These are phyloP conservation scores for Apophysomyces trapeziformis DNA, from an alignment of 371 early-diverging fungal genomes.

Conservation along the genomic window DNA sequence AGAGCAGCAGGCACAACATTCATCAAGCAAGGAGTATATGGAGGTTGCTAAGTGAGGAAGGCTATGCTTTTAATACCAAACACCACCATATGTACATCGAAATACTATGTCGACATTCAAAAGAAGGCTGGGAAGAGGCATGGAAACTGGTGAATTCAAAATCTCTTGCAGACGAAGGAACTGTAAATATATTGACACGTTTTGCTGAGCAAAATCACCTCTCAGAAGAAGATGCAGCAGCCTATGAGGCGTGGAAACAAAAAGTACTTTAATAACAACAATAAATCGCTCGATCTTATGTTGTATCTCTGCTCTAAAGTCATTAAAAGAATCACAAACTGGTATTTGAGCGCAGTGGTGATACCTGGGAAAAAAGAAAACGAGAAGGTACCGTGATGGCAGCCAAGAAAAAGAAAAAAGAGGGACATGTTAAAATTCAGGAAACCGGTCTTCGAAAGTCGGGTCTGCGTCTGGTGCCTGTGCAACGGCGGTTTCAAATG, in stretches of 20 bases:
- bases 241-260: neutral
- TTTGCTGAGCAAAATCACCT: conserved; percentile 3
- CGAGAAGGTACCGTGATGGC: neutral
- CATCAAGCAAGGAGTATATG: conserved; percentile 34
- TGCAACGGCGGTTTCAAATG: conserved; percentile 42
- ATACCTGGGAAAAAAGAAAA: neutral
- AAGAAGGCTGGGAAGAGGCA: conserved; percentile 39
- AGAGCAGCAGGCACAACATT: conserved; percentile 31
- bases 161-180: neutral
- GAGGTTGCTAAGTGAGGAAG: conserved; percentile 23
- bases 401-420: neutral
- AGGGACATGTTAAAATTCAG: conserved; percentile 35
- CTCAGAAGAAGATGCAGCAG: neutral
- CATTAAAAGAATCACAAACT: neutral
- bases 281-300: neutral
- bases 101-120: conserved; percentile 39
- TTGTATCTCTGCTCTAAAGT: neutral
- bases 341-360: neutral
- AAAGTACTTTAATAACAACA: neutral
- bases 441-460: conserved; percentile 52
- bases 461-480: conserved; percentile 56
- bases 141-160: conserved; percentile 24
- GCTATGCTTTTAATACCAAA: conserved; percentile 38
- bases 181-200: conserved; percentile 1
- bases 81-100: conserved; percentile 52